Percentiles rank a stretch among this genome's conserved stretches.
These are phyloP conservation scores for Xylariaceae sp. DNA, from an alignment of 2,329 filamentous ascomycete species.

Conservation along the genomic window DNA sequence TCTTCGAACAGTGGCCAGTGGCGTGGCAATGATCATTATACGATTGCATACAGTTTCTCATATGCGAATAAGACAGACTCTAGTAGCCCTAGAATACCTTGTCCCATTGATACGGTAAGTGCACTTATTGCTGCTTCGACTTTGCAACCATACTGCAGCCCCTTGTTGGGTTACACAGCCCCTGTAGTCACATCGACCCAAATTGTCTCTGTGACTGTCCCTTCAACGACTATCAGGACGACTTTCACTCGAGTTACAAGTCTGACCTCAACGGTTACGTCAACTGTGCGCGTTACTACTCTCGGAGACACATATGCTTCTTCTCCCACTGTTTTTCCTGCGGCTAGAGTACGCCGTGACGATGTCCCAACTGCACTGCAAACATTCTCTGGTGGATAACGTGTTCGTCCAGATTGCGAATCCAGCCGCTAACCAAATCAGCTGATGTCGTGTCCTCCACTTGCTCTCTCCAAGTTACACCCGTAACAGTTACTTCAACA, in stretches of 20 bases:
- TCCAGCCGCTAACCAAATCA: neutral
- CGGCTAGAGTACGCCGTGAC: neutral
- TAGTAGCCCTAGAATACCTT: slow-evolving; percentile 12
- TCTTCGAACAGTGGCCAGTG: slow-evolving; percentile 19
- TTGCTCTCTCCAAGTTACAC: slow-evolving; percentile 1
- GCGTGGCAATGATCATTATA: slow-evolving; percentile 37
- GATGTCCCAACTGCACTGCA: neutral
- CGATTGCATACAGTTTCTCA: slow-evolving; percentile 35
- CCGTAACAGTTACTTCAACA: neutral
- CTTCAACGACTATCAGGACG: neutral
- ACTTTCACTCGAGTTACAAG: neutral
- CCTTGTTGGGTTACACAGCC: neutral
- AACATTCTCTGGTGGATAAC: neutral
- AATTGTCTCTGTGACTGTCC: neutral
- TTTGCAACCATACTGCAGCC: slow-evolving; percentile 1
- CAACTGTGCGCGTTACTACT: neutral
- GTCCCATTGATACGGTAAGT: neutral
- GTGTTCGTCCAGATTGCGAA: neutral
- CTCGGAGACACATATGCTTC: too few species aligned
- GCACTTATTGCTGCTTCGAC: neutral
- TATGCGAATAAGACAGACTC: slow-evolving; percentile 26
- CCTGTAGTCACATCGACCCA: neutral
- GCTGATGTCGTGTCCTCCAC: neutral
- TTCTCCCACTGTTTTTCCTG: too few species aligned
- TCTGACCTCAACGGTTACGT: neutral